Percentiles rank a stretch among this genome's conserved stretches.
Evolutionary conservation across 2,329 filamentous ascomycete genomes (phyloP).

Genomic region (Fusarium haematococcum): DNA sequence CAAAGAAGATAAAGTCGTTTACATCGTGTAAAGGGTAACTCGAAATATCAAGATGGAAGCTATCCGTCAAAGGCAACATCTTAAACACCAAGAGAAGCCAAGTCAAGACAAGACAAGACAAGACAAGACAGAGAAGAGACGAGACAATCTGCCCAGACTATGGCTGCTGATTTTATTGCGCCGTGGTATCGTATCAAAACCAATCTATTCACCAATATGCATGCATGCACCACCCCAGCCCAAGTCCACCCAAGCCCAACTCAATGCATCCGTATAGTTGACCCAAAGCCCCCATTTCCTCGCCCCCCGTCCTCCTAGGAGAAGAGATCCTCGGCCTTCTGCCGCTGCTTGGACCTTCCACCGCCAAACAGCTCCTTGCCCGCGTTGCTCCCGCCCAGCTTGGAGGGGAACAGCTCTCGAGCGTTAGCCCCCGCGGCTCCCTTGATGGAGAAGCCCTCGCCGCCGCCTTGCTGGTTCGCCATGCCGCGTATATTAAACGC

Average conservation of each 20-base stretch:
- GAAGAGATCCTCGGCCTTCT: conserved; percentile 80
- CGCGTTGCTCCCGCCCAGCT: conserved; percentile 66
- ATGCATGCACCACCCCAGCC: neutral
- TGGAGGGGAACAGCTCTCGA: conserved; percentile 78
- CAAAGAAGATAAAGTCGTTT: neutral
- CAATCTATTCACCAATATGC: conserved; percentile 33
- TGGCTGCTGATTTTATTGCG: conserved; percentile 33
- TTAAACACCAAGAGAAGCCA: neutral
- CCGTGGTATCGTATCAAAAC: conserved; percentile 46
- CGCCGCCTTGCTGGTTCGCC: conserved; percentile 59
- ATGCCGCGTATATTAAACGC: conserved; percentile 72
- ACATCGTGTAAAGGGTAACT: neutral
- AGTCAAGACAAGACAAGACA: neutral
- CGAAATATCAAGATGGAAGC: neutral
- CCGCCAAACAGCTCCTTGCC: conserved; percentile 76
- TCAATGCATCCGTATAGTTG: conserved; percentile 12
- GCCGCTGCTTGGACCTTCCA: conserved; percentile 63
- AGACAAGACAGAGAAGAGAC: neutral
- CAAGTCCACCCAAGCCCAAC: neutral
- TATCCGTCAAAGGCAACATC: neutral
- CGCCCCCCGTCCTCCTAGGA: conserved; percentile 52
- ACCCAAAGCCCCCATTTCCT: conserved; percentile 1
- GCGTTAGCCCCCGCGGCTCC: conserved; percentile 61
- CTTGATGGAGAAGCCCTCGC: conserved; percentile 73
- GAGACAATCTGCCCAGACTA: conserved; percentile 10